phyloP scores from a whole-genome alignment of 1,284 basidiomycete genomes.

The Apiotrichum brassicae region DNA sequence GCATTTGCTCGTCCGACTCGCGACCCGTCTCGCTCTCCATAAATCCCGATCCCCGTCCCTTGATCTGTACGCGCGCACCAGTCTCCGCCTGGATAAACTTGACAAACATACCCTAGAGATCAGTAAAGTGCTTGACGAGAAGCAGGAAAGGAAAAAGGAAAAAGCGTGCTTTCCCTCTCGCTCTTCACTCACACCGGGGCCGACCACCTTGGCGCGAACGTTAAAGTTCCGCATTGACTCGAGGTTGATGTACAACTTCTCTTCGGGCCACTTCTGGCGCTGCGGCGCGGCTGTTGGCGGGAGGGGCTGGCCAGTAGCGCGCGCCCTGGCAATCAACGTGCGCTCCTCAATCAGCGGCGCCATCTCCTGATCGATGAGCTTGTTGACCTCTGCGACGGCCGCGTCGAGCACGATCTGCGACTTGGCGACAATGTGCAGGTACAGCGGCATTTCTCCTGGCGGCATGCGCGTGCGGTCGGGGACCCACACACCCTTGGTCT shows the following conservation, averaged over 20 bases:
- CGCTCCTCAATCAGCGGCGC: constrained; percentile 84
- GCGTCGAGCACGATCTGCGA: constrained; percentile 70
- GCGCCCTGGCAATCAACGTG: constrained; percentile 45
- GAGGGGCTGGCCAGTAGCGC: constrained; percentile 37
- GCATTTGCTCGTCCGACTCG: constrained; percentile 87
- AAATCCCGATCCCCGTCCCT: constrained; percentile 90
- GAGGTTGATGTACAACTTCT: constrained; percentile 78
- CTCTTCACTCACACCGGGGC: constrained; percentile 64
- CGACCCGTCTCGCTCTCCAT: constrained; percentile 88
- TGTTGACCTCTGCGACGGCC: constrained; percentile 76
- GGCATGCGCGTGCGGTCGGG: constrained; percentile 83
- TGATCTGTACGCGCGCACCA: constrained; percentile 94
- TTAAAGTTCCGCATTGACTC: constrained; percentile 95
- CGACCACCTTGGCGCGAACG: constrained; percentile 93
- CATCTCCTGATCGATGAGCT: constrained; percentile 75
- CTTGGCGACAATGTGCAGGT: constrained; percentile 84
- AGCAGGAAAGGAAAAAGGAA: too few species aligned
- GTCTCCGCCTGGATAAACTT: constrained; percentile 98
- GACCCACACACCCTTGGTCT: constrained; percentile 90
- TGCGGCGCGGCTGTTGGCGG: constrained; percentile 11
- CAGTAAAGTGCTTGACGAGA: background rate
- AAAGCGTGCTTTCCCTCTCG: background rate
- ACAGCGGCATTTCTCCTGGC: constrained; percentile 87
- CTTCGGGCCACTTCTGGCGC: constrained; percentile 88
- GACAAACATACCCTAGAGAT: constrained; percentile 78